Conservation (phyloP, 176 grass and related monocot species). For the Stipa capillata region DNA sequence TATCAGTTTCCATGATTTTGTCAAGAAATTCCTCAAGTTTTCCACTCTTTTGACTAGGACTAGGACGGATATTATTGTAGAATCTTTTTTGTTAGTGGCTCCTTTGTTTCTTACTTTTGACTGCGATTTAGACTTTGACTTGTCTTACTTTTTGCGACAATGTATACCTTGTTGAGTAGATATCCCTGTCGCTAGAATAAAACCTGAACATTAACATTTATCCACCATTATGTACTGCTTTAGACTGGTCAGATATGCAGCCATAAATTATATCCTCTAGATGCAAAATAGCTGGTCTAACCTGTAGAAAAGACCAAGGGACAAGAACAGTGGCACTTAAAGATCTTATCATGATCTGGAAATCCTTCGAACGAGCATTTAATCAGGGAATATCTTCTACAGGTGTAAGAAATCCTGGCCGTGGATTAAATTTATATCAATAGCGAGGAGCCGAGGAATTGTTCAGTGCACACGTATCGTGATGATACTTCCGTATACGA, state of each 20-base stretch:
- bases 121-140: constrained; percentile 22
- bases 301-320: background rate
- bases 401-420: background rate
- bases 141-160: constrained; percentile 28
- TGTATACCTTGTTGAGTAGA: constrained; percentile 2
- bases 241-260: background rate
- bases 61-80: background rate
- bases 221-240: background rate
- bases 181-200: constrained; percentile 7
- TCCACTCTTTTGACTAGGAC: constrained; percentile 16
- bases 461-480: background rate
- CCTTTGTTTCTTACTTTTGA: constrained; percentile 21
- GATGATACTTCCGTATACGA: background rate
- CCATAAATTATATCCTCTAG: background rate
- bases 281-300: constrained; percentile 7
- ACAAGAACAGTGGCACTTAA: background rate
- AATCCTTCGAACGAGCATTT: constrained; percentile 1
- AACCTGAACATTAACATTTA: background rate
- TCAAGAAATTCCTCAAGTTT: constrained; percentile 24
- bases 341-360: constrained; percentile 24
- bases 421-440: constrained; percentile 27
- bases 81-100: constrained; percentile 16
- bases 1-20: background rate
- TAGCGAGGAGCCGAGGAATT: background rate
- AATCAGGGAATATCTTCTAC: constrained; percentile 2